These are phyloP conservation scores for Botrytis squamosa DNA, from an alignment of 2,329 filamentous ascomycete species.

Conservation along the genomic window DNA sequence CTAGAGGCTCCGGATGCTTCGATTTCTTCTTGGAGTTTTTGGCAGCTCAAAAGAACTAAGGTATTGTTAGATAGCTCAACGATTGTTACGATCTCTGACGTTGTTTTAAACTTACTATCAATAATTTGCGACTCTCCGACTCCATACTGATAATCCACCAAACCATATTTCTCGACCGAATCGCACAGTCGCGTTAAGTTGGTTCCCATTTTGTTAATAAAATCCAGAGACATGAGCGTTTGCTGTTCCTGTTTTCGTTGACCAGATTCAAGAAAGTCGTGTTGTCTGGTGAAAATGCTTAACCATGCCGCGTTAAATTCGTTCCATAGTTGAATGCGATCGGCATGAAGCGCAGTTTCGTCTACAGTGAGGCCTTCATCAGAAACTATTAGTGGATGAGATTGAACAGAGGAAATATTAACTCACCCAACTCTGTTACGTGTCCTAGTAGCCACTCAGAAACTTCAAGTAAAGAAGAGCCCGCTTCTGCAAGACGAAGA, in stretches of 20 bases:
- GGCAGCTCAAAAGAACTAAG: slow-evolving; percentile 52
- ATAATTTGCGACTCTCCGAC: slow-evolving; percentile 94
- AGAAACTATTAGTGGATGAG: slow-evolving; percentile 38
- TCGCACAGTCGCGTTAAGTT: slow-evolving; percentile 83
- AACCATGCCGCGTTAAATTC: slow-evolving; percentile 96
- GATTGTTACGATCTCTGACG: not conserved
- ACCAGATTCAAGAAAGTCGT: slow-evolving; percentile 59
- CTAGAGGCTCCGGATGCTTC: slow-evolving; percentile 27
- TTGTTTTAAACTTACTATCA: slow-evolving; percentile 16
- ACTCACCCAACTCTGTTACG: slow-evolving; percentile 64
- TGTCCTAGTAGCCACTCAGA: slow-evolving; percentile 67
- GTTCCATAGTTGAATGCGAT: slow-evolving; percentile 83
- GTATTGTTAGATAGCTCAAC: not conserved
- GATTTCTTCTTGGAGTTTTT: slow-evolving; percentile 51
- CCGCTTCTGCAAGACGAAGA: slow-evolving; percentile 59
- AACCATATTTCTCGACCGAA: slow-evolving; percentile 81
- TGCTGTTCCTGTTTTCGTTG: slow-evolving; percentile 45
- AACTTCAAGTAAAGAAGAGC: slow-evolving; percentile 56
- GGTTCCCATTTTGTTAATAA: slow-evolving; percentile 75
- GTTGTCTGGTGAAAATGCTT: slow-evolving; percentile 77
- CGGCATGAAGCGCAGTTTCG: slow-evolving; percentile 70
- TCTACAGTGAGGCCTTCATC: slow-evolving; percentile 77
- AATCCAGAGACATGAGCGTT: slow-evolving; percentile 65
- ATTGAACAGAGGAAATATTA: slow-evolving; percentile 34
- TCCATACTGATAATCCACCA: slow-evolving; percentile 96